Evolutionary conservation across 2,329 filamentous ascomycete species (phyloP), one percentile per base, ranked within the genome.

Genomic region (Whalleya microplaca): DNA sequence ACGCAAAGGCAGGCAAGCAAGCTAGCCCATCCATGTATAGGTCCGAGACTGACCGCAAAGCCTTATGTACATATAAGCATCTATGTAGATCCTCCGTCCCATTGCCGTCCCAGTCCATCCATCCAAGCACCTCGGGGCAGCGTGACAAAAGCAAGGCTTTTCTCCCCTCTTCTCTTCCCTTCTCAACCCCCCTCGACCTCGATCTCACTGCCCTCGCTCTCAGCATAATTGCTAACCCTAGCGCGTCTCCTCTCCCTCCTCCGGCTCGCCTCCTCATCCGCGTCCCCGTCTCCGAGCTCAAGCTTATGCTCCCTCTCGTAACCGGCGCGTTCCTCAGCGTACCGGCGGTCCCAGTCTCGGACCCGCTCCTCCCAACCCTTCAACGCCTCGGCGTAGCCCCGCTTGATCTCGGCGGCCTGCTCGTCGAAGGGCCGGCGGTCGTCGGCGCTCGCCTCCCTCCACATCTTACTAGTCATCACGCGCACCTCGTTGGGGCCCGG

Each of bases 381-480:
- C 51, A 89, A 69, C 6, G 81, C 81, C 40, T 80, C 78, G 23
- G 78, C 78, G 63, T 92, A 90, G 1, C 75, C 78, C 55, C 82
- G 79, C 71, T 93, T 93, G 64, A 91, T 88, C 50, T 81, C 81
- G 52, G 87, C 81, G 3, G 90, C 90, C 70, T 88, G 82, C 23
- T 92, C 87, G 47, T 93, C 83, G 68, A 90, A 98, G 0, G 92
- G 93, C 69, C 83, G 82, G 68, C 89, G 91, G 64, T 86, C 83
- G 44, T 90, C 89, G 5, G 85, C 80, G 1, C 81, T 75, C 0
- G 90, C 86, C 48, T 90, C 89, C 65, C 89, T 91, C 95, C 95
- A 99, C 87, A 95, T 93, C 69, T 89, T 88, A 23, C 93, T 93
- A 9, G 95, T 85, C 71, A 92, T 91, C 48, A 87, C 84, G 32